Percentiles rank a stretch among this genome's conserved stretches.
Conservation (phyloP, 2,329 filamentous ascomycete species). For the Triangularia verruculosa region DNA sequence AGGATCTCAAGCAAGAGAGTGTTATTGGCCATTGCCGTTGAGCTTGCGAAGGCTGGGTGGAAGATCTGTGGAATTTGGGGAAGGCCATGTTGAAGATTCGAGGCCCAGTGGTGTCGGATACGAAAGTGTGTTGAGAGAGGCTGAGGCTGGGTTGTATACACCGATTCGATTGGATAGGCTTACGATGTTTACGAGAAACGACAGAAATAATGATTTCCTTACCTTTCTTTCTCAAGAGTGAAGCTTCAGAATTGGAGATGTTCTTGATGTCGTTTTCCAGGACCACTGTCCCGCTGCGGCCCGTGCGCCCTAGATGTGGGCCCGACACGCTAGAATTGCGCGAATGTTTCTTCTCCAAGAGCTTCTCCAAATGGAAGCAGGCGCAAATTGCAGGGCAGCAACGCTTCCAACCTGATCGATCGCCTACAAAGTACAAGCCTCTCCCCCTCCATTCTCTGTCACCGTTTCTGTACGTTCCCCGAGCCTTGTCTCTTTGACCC, state of each 20-base stretch:
- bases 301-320: neutral
- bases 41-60: neutral
- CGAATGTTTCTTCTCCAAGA: neutral
- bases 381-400: neutral
- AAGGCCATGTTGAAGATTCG: neutral
- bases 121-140: neutral
- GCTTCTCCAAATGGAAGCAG: neutral
- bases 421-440: neutral
- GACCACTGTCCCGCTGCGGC: neutral
- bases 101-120: neutral
- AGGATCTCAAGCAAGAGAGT: slow-evolving; percentile 26
- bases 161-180: neutral
- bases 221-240: too few species aligned
- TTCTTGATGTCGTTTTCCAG: neutral
- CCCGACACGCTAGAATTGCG: neutral
- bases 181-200: neutral
- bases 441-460: neutral
- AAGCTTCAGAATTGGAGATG: neutral
- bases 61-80: neutral
- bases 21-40: slow-evolving; percentile 27
- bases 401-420: neutral
- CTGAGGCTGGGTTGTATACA: too few species aligned
- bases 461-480: neutral
- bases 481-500: neutral
- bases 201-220: neutral